Conservation (phyloP, 495 filamentous ascomycete species). For the Daldinia vernicosa region DNA sequence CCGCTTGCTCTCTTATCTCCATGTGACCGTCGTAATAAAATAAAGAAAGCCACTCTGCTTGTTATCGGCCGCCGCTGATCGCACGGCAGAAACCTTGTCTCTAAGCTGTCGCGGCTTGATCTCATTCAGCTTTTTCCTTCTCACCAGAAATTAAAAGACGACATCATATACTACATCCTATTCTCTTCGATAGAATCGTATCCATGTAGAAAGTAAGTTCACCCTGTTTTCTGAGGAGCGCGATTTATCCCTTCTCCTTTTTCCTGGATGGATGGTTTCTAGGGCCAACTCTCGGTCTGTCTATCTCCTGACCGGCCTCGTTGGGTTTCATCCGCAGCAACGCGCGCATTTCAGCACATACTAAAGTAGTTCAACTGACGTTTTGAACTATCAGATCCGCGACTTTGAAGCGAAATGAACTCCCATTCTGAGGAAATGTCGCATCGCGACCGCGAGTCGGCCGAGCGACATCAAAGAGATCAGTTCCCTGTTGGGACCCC, state of each 20-base stretch:
- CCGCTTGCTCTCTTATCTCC: conserved; percentile 31
- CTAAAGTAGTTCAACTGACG: conserved; percentile 12
- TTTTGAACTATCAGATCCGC: conserved; percentile 20
- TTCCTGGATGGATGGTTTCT: neutral
- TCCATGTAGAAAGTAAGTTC: conserved; percentile 46
- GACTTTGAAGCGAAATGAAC: conserved; percentile 39
- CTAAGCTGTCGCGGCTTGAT: conserved; percentile 42
- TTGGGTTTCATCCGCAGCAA: conserved; percentile 5
- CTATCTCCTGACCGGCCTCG: conserved; percentile 28
- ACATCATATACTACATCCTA: neutral
- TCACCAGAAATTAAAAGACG: conserved; percentile 5
- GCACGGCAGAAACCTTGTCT: conserved; percentile 30
- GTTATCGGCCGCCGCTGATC: conserved; percentile 41
- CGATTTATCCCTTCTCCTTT: conserved; percentile 7
- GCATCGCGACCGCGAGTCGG: conserved; percentile 65
- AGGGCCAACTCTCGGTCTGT: neutral
- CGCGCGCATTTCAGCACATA: conserved; percentile 26
- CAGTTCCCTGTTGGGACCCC: conserved; percentile 66
- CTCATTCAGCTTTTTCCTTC: conserved; percentile 28
- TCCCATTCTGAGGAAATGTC: conserved; percentile 46
- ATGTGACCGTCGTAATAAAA: conserved; percentile 35
- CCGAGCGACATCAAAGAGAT: conserved; percentile 73
- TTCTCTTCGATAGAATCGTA: conserved; percentile 5
- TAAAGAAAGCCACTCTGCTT: conserved; percentile 19
- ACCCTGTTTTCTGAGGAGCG: neutral